Conservation (phyloP, 2,329 filamentous ascomycete species). For the Colletotrichum tofieldiae region DNA sequence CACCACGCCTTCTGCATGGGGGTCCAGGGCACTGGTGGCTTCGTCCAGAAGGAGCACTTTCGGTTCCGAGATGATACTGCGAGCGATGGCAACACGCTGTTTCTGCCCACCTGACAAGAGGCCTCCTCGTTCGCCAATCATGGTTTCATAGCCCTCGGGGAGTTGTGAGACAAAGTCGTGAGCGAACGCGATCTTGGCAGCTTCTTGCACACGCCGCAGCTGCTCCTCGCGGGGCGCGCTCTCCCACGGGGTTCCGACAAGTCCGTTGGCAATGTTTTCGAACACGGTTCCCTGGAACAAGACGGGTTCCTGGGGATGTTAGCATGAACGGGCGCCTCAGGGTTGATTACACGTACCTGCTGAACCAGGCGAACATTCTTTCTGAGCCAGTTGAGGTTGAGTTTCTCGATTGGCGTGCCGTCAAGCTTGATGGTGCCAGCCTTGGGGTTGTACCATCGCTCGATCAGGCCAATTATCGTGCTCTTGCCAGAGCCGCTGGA, state of each 20-base stretch:
- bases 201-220: slow-evolving; percentile 56
- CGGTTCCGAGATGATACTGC: slow-evolving; percentile 59
- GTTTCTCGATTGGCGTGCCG: slow-evolving; percentile 50
- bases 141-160: slow-evolving; percentile 68
- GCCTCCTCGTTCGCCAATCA: slow-evolving; percentile 73
- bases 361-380: slow-evolving; percentile 57
- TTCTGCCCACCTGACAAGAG: slow-evolving; percentile 77
- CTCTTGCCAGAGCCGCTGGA: slow-evolving; percentile 57
- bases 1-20: slow-evolving; percentile 62
- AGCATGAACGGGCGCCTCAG: no score
- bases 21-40: slow-evolving; percentile 71
- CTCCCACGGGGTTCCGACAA: slow-evolving; percentile 53
- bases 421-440: slow-evolving; percentile 56
- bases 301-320: slow-evolving; percentile 53
- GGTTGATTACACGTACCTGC: slow-evolving; percentile 44
- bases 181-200: slow-evolving; percentile 62
- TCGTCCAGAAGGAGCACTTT: slow-evolving; percentile 76
- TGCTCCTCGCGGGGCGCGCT: slow-evolving; percentile 52
- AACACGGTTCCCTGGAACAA: slow-evolving; percentile 61
- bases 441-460: slow-evolving; percentile 57
- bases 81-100: slow-evolving; percentile 74
- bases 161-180: slow-evolving; percentile 63
- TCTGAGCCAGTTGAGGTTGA: slow-evolving; percentile 58
- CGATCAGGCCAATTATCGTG: slow-evolving; percentile 57
- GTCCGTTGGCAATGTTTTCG: slow-evolving; percentile 66